Evolutionary conservation across 2,329 filamentous ascomycete species (phyloP).

Genomic region (Magnaporthiopsis poae): DNA sequence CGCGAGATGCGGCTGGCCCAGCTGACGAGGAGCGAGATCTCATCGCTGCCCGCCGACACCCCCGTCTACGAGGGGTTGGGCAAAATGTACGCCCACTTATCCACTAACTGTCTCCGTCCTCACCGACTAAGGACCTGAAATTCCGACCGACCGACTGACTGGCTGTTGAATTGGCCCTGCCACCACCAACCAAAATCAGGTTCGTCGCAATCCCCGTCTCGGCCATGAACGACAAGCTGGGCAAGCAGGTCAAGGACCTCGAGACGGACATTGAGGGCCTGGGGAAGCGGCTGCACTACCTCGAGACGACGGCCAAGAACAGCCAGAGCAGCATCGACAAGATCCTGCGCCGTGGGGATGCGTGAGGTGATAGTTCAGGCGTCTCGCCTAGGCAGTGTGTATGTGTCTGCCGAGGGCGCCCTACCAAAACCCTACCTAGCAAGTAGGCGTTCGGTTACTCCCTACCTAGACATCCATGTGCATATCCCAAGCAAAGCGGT

Average conservation of each 20-base stretch:
- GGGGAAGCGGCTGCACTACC: constrained; percentile 80
- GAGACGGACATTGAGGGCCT: constrained; percentile 71
- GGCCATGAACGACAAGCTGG: constrained; percentile 65
- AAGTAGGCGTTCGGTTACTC: neutral
- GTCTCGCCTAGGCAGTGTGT: neutral
- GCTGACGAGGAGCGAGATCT: constrained; percentile 74
- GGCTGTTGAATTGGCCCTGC: neutral
- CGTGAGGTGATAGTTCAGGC: constrained; percentile 9
- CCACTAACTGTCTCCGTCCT: constrained; percentile 8
- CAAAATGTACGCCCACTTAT: constrained; percentile 65
- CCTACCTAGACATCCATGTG: neutral
- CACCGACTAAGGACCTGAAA: neutral
- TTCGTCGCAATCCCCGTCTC: constrained; percentile 71
- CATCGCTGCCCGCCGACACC: constrained; percentile 63
- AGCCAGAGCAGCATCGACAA: constrained; percentile 84
- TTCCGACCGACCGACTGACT: neutral
- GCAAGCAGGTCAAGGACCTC: constrained; percentile 62
- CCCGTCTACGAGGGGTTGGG: constrained; percentile 89
- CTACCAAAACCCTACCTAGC: neutral
- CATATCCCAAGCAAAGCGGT: neutral
- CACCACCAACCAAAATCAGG: constrained; percentile 40
- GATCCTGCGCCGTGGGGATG: constrained; percentile 55
- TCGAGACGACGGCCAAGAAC: constrained; percentile 92
- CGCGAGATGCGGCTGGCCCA: constrained; percentile 81
- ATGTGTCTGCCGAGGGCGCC: neutral